Base-by-base conservation (phyloP, 495 filamentous ascomycete species). In the Hypomontagnella monticulosa region DNA sequence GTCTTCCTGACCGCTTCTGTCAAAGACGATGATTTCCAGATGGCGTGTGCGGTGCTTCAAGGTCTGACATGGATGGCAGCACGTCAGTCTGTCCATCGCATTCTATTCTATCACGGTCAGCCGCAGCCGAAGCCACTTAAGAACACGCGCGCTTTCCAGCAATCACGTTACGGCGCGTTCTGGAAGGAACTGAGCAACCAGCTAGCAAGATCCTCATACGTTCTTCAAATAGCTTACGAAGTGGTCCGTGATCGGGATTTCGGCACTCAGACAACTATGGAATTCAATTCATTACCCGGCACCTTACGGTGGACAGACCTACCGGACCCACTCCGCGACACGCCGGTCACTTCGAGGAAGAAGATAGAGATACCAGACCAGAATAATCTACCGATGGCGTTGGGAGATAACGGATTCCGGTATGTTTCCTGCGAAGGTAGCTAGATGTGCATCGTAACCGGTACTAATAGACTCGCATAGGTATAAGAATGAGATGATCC, bases 171-270 rank as follows among this genome's bases (percentile, higher is more conserved):
- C 55, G 11, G 32, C 33, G 15, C 57, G 16, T 59, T 75, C 41
- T 81, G 78, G 78, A 67, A 66, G 12, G 79, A 83, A 42, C 66
- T 83, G 18, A 75, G 77, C 55, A 71, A 69, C 49, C 76, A 75
- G 40, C 59, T 82, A 1, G 38, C 55, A 14, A 70, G 75, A 43
- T 78, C 79, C 19, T 76, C 76, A 2, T 81, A 76, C 53, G 55
- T 79, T 34, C 10, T 83, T 7, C 78, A 79, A 48, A 61, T 68
- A 20, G 75, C 75, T 23, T 75, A 76, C 52, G 73, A 79, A 36
- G 57, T 81, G n/a, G 60, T 69, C 6, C 66, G 62, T 4, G 76
- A 81, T 14, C 58, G 68, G 10, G 71, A 79, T 61, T 65, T 72
- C 19, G 69, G 68, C 18, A 66, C 61, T 27, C 70, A 64, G 9